phyloP scores from a whole-genome alignment of 2,329 filamentous ascomycete species.

The Talaromyces sp. region DNA sequence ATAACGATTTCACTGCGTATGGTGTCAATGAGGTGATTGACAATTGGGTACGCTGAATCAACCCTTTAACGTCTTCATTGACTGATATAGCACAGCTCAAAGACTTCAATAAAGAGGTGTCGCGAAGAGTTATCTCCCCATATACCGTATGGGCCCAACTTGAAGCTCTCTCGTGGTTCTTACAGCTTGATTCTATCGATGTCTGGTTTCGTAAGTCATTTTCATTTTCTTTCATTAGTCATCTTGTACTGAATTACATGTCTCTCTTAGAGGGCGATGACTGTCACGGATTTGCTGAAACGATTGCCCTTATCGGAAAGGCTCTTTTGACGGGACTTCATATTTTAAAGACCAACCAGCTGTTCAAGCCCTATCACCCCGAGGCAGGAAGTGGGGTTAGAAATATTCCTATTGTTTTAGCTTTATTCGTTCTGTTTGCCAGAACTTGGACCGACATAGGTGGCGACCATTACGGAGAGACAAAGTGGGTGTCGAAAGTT shows the following conservation, averaged over 20 bases:
- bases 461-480: conserved; percentile 9
- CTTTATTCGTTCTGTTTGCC: conserved; percentile 8
- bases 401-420: conserved; percentile 5
- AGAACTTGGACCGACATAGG: not conserved
- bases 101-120: conserved; percentile 6
- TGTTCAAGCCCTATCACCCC: not conserved
- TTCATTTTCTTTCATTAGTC: not conserved
- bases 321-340: conserved; percentile 9
- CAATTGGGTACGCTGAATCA: conserved; percentile 7
- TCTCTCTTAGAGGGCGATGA: conserved; percentile 5
- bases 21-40: conserved; percentile 8
- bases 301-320: conserved; percentile 8
- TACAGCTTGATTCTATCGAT: conserved; percentile 4
- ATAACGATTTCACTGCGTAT: conserved; percentile 10
- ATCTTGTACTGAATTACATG: not conserved
- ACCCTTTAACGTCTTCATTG: not conserved
- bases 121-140: not conserved
- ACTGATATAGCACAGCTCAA: conserved; percentile 9
- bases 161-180: conserved; percentile 7
- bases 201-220: conserved; percentile 10
- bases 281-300: conserved; percentile 3
- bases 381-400: not conserved
- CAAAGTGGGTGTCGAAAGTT: conserved; percentile 8
- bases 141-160: conserved; percentile 10
- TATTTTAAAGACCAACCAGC: not conserved